These are phyloP conservation scores for Thielaviopsis musarum DNA, from an alignment of 2,329 filamentous ascomycete species.

Conservation along the genomic window DNA sequence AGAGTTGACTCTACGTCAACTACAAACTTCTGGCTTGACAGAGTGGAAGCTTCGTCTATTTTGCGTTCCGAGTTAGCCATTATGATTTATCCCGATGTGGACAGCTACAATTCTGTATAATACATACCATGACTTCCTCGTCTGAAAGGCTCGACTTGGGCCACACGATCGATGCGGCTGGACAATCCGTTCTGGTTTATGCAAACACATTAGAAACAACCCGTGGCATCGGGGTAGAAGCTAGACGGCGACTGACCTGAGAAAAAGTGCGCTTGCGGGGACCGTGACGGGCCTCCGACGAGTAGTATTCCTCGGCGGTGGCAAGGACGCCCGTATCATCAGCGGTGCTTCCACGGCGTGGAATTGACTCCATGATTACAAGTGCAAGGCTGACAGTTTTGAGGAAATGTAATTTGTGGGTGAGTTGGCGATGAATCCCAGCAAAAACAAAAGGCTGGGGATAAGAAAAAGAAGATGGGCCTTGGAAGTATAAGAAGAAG, in stretches of 20 bases:
- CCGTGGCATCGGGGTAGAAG: constrained; percentile 16
- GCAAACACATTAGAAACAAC: neutral
- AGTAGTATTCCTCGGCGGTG: constrained; percentile 42
- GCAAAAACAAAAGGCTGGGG: neutral
- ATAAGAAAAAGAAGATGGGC: neutral
- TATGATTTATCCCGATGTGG: neutral
- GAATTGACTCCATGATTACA: constrained; percentile 3
- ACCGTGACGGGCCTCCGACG: constrained; percentile 36
- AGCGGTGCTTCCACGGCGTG: constrained; percentile 23
- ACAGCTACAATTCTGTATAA: neutral
- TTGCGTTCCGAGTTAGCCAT: neutral
- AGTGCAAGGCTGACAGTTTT: neutral
- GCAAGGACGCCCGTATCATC: constrained; percentile 35
- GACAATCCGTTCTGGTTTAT: constrained; percentile 31
- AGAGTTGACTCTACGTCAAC: constrained; percentile 76
- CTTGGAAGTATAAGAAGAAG: neutral
- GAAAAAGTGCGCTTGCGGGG: constrained; percentile 39
- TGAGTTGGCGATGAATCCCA: neutral
- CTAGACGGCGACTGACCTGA: constrained; percentile 25
- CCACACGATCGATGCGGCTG: constrained; percentile 35
- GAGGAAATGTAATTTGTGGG: neutral
- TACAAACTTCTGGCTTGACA: constrained; percentile 37
- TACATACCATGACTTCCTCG: constrained; percentile 41
- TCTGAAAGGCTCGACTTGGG: constrained; percentile 36
- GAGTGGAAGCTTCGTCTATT: constrained; percentile 9